A percentile compares a stretch with the other conserved stretches of the same genome.
phyloP scores from a whole-genome alignment of 1,284 basidiomycete genomes.

The Puccinia triticina region DNA sequence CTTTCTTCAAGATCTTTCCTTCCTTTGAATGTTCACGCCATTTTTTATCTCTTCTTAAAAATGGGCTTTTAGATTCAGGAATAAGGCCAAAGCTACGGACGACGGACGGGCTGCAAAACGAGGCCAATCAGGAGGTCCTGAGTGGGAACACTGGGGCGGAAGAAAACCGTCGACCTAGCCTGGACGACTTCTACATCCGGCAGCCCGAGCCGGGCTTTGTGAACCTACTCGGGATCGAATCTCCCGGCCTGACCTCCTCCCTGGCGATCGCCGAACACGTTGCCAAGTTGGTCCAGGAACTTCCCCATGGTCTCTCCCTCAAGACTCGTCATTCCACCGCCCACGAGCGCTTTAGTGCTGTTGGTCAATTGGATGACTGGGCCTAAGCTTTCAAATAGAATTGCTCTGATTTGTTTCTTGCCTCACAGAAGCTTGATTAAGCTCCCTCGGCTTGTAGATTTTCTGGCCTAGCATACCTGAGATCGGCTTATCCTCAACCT shows the following conservation, averaged over 20 bases:
- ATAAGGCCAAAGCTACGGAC: conserved; percentile 40
- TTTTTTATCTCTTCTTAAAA: neutral
- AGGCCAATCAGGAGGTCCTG: neutral
- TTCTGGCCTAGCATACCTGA: too few species aligned
- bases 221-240: conserved; percentile 66
- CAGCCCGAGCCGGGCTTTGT: conserved; percentile 25
- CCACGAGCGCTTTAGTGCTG: conserved; percentile 57
- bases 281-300: conserved; percentile 61
- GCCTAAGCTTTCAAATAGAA: neutral
- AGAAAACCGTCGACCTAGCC: too few species aligned
- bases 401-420: neutral
- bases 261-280: conserved; percentile 65
- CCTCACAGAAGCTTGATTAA: neutral
- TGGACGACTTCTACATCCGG: conserved; percentile 42
- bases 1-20: neutral
- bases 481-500: too few species aligned
- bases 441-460: neutral
- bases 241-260: conserved; percentile 64
- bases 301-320: conserved; percentile 54
- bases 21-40: neutral
- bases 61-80: conserved; percentile 34
- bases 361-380: conserved; percentile 54
- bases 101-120: neutral
- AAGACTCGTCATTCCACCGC: conserved; percentile 65
- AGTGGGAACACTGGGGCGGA: neutral